Conservation (phyloP, 345 rosid species). For the Limnanthes douglasii region DNA sequence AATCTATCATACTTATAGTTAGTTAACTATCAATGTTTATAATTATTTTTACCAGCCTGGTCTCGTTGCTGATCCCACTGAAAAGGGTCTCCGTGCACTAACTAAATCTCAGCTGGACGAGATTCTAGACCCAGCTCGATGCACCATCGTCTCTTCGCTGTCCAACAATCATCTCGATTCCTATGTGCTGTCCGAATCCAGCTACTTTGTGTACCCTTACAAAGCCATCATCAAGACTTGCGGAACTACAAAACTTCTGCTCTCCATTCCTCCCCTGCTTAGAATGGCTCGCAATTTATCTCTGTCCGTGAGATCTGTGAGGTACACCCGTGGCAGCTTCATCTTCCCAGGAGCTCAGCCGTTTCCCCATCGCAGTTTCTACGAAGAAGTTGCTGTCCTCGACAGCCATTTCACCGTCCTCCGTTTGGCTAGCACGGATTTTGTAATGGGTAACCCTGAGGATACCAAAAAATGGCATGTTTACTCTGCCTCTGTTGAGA, state of each 20-base stretch:
- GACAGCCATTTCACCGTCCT: constrained; percentile 26
- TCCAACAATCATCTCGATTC: constrained; percentile 52
- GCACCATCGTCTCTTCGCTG: constrained; percentile 54
- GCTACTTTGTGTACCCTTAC: constrained; percentile 46
- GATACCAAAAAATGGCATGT: constrained; percentile 44
- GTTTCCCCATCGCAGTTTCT: constrained; percentile 57
- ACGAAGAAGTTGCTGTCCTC: constrained; percentile 40
- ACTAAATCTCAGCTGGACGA: constrained; percentile 37
- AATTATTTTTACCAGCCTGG: constrained; percentile 50
- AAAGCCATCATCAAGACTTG: constrained; percentile 67
- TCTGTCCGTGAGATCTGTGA: constrained; percentile 24
- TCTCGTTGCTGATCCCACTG: constrained; percentile 29
- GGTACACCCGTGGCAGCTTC: constrained; percentile 77
- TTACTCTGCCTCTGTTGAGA: constrained; percentile 31
- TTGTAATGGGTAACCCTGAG: constrained; percentile 26
- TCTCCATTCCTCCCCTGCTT: constrained; percentile 38
- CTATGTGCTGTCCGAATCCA: constrained; percentile 75
- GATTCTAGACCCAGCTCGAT: constrained; percentile 42
- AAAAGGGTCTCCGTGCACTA: constrained; percentile 36
- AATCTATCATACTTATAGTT: too few relatives aligned
- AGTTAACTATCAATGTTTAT: too few relatives aligned
- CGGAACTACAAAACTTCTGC: constrained; percentile 64
- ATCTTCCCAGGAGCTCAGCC: constrained; percentile 65
- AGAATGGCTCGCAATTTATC: constrained; percentile 27
- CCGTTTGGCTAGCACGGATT: constrained; percentile 21